Conservation (phyloP, 2,329 filamentous ascomycete genomes). For the Raffaelea ambrosiae region DNA sequence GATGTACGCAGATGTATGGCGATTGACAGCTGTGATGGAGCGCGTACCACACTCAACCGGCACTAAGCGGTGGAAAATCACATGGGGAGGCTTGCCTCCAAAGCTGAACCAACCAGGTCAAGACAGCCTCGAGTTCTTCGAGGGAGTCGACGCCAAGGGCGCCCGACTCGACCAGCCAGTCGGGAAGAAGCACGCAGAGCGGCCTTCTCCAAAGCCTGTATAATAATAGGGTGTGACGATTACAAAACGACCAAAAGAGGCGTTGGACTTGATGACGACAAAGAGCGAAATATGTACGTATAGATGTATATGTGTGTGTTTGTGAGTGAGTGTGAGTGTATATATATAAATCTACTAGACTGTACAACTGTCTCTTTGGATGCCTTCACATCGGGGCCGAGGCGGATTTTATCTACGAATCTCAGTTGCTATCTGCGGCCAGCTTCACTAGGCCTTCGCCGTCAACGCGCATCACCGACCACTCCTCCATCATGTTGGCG, state of each 20-base stretch:
- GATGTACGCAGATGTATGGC: conserved; percentile 38
- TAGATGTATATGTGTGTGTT: no score
- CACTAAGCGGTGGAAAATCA: conserved; percentile 21
- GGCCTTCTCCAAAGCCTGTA: no score
- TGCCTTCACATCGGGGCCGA: no score
- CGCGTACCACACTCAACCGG: conserved; percentile 7
- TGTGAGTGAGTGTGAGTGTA: no score
- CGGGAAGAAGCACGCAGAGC: not conserved
- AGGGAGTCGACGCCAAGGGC: conserved; percentile 29
- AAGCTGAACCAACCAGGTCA: conserved; percentile 21
- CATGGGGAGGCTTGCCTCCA: conserved; percentile 34
- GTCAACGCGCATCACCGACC: conserved; percentile 69
- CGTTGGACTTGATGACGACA: no score
- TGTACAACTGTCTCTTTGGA: no score
- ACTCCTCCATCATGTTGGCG: conserved; percentile 58
- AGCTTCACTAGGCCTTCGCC: conserved; percentile 55
- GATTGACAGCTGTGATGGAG: conserved; percentile 32
- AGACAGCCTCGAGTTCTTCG: conserved; percentile 37
- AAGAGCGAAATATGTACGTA: no score
- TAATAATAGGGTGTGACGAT: no score
- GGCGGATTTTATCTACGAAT: no score
- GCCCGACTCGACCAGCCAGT: not conserved
- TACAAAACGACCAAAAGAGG: no score
- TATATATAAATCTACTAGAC: no score
- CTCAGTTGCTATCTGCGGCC: conserved; percentile 22